A percentile compares a stretch with the other conserved stretches of the same genome.
Conservation (phyloP, 768 basidiomycete genomes). For the Lactarius sp. region DNA sequence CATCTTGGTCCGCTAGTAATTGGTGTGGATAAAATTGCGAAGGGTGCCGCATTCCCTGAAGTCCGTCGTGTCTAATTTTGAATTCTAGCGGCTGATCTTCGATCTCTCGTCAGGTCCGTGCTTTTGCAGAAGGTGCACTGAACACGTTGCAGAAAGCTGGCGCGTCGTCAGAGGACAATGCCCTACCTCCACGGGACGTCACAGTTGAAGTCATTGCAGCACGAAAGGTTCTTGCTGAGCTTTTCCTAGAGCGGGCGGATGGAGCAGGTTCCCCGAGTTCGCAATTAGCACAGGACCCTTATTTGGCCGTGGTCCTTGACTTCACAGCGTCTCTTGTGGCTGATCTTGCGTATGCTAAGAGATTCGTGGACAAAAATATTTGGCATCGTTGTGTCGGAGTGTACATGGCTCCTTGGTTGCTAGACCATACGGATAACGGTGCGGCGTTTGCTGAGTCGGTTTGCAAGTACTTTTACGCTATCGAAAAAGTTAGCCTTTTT, state of each 20-base stretch:
- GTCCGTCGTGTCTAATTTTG: slow-evolving; percentile 36
- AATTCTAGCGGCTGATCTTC: slow-evolving; percentile 7
- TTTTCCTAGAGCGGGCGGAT: slow-evolving; percentile 49
- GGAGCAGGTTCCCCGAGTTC: slow-evolving; percentile 41
- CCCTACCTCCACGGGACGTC: slow-evolving; percentile 66
- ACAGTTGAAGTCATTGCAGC: slow-evolving; percentile 55
- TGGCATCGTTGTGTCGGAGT: slow-evolving; percentile 72
- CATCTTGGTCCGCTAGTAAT: slow-evolving; percentile 86
- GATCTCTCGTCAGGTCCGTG: slow-evolving; percentile 56
- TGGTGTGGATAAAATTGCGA: slow-evolving; percentile 86
- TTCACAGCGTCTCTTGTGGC: slow-evolving; percentile 72
- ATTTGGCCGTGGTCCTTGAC: slow-evolving; percentile 56
- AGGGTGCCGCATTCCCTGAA: slow-evolving; percentile 93
- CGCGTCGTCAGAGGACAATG: slow-evolving; percentile 68
- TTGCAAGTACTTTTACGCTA: slow-evolving; percentile 66
- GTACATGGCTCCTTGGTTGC: slow-evolving; percentile 70
- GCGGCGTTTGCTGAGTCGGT: slow-evolving; percentile 55
- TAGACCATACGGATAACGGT: slow-evolving; percentile 40
- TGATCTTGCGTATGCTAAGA: slow-evolving; percentile 64
- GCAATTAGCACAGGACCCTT: slow-evolving; percentile 47
- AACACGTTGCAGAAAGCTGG: slow-evolving; percentile 78
- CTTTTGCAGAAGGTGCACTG: slow-evolving; percentile 83
- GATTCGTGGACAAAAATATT: slow-evolving; percentile 45
- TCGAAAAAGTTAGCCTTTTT: slow-evolving; percentile 51
- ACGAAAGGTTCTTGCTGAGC: slow-evolving; percentile 50